These are phyloP conservation scores for Candida stauntonica DNA, from an alignment of 805 yeast genomes.

Conservation along the genomic window DNA sequence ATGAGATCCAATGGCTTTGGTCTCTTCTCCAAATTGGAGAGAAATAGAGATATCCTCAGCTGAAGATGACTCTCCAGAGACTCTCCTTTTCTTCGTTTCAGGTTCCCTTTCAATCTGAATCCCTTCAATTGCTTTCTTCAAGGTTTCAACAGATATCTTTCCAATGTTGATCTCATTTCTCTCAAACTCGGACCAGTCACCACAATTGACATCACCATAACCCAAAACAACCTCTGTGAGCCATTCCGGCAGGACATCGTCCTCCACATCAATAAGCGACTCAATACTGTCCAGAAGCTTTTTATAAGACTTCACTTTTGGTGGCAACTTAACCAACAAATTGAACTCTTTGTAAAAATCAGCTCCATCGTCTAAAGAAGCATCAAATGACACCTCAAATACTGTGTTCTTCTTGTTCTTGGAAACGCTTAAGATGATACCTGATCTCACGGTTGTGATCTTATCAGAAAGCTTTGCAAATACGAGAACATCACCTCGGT, in stretches of 20 bases:
- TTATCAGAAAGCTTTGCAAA: slow-evolving; percentile 8
- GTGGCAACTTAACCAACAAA: slow-evolving; percentile 25
- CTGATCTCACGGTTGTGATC: too few relatives aligned
- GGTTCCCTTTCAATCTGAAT: background rate
- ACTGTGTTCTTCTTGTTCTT: background rate
- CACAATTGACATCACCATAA: slow-evolving; percentile 23
- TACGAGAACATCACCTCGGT: slow-evolving; percentile 17
- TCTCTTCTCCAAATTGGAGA: background rate
- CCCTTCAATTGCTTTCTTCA: slow-evolving; percentile 4
- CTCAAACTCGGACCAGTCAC: slow-evolving; percentile 1
- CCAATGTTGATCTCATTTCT: background rate
- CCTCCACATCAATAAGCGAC: slow-evolving; percentile 5
- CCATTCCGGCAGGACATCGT: slow-evolving; percentile 32
- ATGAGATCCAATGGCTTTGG: too few relatives aligned
- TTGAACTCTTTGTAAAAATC: slow-evolving; percentile 18
- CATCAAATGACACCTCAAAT: background rate
- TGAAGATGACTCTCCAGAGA: background rate
- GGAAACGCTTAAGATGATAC: too few relatives aligned
- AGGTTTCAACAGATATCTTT: background rate
- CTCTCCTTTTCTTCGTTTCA: slow-evolving; percentile 10
- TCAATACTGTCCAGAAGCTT: background rate
- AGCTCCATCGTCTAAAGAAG: background rate
- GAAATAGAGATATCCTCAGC: background rate
- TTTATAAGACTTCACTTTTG: background rate
- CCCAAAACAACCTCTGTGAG: slow-evolving; percentile 30